Percentiles rank a stretch among this genome's conserved stretches.
Conservation (phyloP, 2,329 filamentous ascomycete species). For the Hypoxylon sp. region DNA sequence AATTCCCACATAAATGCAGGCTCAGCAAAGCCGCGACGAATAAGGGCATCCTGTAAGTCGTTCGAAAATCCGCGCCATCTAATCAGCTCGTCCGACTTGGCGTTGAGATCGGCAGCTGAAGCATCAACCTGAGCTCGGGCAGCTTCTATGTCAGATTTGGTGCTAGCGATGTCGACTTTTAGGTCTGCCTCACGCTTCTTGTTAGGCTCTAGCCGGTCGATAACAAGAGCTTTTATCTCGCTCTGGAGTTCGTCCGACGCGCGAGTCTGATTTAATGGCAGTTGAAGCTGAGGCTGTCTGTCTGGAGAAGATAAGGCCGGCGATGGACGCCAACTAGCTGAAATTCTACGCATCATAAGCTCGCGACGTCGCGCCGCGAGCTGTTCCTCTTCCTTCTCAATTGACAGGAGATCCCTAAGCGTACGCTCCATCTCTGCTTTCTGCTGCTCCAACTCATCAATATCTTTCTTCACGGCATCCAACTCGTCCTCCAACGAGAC, state of each 20-base stretch:
- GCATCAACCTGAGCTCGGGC: slow-evolving; percentile 11
- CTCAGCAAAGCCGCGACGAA: slow-evolving; percentile 26
- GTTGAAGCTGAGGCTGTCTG: not conserved
- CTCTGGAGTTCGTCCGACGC: slow-evolving; percentile 6
- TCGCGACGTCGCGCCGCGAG: slow-evolving; percentile 20
- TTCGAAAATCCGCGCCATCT: slow-evolving; percentile 25
- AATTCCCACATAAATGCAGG: slow-evolving; percentile 24
- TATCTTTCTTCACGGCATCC: not conserved
- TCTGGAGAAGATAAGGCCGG: slow-evolving; percentile 9
- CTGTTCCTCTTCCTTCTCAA: slow-evolving; percentile 24
- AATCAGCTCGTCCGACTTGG: slow-evolving; percentile 26
- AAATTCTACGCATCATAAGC: slow-evolving; percentile 15
- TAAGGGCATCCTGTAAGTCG: slow-evolving; percentile 23
- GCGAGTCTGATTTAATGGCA: not conserved
- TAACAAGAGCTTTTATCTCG: slow-evolving; percentile 10
- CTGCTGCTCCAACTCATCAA: slow-evolving; percentile 13
- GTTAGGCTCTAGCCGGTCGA: slow-evolving; percentile 8
- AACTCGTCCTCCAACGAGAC: slow-evolving; percentile 14
- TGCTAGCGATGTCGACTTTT: not conserved
- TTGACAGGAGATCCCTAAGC: slow-evolving; percentile 8
- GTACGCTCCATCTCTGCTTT: slow-evolving; percentile 22
- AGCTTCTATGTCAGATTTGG: slow-evolving; percentile 13
- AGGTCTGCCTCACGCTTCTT: slow-evolving; percentile 4
- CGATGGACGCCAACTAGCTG: slow-evolving; percentile 11
- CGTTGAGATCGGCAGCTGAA: slow-evolving; percentile 5